A percentile compares a stretch with the other conserved stretches of the same genome.
These are phyloP conservation scores for Colletotrichum paranaense DNA, from an alignment of 2,329 filamentous ascomycete genomes.

Conservation along the genomic window DNA sequence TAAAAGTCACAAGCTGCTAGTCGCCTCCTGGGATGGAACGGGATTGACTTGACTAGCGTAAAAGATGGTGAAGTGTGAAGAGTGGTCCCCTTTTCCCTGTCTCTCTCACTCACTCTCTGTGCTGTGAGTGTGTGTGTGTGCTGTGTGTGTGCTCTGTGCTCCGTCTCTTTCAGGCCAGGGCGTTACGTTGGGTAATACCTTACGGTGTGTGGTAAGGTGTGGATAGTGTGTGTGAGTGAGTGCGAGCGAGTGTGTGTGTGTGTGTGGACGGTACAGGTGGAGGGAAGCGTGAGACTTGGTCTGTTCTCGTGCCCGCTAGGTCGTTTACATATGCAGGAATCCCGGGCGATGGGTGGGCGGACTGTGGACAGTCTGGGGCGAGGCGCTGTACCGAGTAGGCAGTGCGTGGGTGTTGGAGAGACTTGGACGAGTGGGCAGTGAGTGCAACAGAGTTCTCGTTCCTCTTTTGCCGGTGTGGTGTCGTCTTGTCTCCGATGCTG, in stretches of 20 bases:
- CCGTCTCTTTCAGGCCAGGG: slow-evolving; percentile 8
- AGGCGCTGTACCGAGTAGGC: background rate
- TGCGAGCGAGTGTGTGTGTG: slow-evolving; percentile 13
- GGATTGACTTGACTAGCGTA: slow-evolving; percentile 35
- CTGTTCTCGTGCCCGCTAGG: slow-evolving; percentile 27
- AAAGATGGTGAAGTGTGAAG: slow-evolving; percentile 23
- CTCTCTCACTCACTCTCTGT: background rate
- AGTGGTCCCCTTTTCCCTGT: slow-evolving; percentile 24
- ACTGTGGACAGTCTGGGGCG: slow-evolving; percentile 12
- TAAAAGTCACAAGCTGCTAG: slow-evolving; percentile 22
- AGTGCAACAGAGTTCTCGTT: slow-evolving; percentile 1
- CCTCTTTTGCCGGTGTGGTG: background rate
- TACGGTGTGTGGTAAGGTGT: background rate
- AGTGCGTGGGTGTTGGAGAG: background rate
- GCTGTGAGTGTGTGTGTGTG: no score
- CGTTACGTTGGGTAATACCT: slow-evolving; percentile 4
- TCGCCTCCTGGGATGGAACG: background rate
- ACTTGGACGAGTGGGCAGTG: background rate
- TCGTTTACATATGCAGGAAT: slow-evolving; percentile 30
- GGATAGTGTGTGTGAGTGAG: background rate
- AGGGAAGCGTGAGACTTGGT: slow-evolving; percentile 22
- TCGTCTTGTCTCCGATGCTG: background rate
- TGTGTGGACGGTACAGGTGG: background rate
- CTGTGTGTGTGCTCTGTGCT: background rate
- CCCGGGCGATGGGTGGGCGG: slow-evolving; percentile 15